Base-by-base conservation (phyloP, 1,139 yeast species). In the Hyphopichia khmerensis region DNA sequence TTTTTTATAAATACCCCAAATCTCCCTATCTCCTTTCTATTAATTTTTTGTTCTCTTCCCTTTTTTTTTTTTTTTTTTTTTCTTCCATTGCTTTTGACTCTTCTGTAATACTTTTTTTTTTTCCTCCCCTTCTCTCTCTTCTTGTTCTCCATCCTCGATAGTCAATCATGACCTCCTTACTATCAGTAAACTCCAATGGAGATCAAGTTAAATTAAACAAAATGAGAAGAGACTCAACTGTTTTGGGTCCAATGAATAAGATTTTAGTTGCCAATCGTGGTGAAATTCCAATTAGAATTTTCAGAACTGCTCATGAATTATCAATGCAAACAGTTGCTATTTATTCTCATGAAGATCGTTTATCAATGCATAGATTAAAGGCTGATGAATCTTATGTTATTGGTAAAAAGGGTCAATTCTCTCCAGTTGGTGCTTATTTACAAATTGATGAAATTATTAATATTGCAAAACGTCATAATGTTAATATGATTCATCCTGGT, bases 401-500 rank as follows among this genome's bases (percentile, higher is more conserved):
- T 61, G 99, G 99, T 42, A 80, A 79, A 50, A 82, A 84, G 57
- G 96, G 96, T 49, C 87, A 93, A 67, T 93, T 59, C 65, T 80
- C 96, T 3, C 99, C 99, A 0, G 99, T 93, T 38, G 96, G 89
- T 60, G 98, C 99, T 9, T 93, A 93, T 63, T 75, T 93, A 58
- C 97, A 91, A 62, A 89, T 90, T 57, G 99, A 93, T 65, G 98
- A 93, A 70, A 93, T 93, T 55, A 86, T 93, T 67, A 76, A 76
- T 52, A 93, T 93, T 57, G 99, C 99, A 44, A 83, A 84, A 65
- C 78, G 80, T 49, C 96, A 91, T 66, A 74, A 78, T 31, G 99
- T 91, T 43, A 85, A 89, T 67, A 91, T 93, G 95, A 91, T 93
- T 65, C 99, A 93, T 64, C 99, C 99, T 9, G 99, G 99, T 55